These are phyloP conservation scores for Zasmidium angulare DNA, from an alignment of 2,329 filamentous ascomycete genomes.

Conservation along the genomic window DNA sequence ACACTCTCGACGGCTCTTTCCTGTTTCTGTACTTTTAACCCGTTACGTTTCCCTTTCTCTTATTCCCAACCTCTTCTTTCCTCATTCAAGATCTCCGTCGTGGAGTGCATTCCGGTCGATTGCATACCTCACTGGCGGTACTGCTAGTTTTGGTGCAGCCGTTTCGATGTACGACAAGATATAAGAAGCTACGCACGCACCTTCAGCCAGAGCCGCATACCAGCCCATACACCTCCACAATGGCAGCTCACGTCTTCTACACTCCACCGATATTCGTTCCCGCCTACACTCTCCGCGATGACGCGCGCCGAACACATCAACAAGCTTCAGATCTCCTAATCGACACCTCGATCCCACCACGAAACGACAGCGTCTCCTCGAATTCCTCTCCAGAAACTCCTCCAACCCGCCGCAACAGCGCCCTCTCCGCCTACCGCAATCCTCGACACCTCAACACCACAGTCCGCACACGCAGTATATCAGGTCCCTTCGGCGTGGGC, in stretches of 20 bases:
- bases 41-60: background rate
- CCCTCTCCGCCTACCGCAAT: constrained; percentile 14
- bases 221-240: background rate
- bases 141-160: background rate
- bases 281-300: background rate
- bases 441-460: constrained; percentile 5
- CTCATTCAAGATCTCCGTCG: background rate
- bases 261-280: background rate
- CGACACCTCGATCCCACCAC: background rate
- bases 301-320: background rate
- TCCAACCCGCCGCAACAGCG: constrained; percentile 10
- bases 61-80: background rate
- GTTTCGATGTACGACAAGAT: background rate
- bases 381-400: background rate
- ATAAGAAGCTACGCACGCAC: too few species aligned
- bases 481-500: constrained; percentile 16
- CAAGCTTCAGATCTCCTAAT: background rate
- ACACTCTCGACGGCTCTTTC: background rate
- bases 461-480: constrained; percentile 10
- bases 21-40: background rate
- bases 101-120: background rate
- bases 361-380: background rate
- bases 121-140: background rate
- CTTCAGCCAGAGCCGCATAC: background rate
- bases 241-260: background rate